Percentiles rank a stretch among this genome's conserved stretches.
Evolutionary conservation across 345 rosid genomes (phyloP).

Genomic region (Zanthoxylum bungeanum): DNA sequence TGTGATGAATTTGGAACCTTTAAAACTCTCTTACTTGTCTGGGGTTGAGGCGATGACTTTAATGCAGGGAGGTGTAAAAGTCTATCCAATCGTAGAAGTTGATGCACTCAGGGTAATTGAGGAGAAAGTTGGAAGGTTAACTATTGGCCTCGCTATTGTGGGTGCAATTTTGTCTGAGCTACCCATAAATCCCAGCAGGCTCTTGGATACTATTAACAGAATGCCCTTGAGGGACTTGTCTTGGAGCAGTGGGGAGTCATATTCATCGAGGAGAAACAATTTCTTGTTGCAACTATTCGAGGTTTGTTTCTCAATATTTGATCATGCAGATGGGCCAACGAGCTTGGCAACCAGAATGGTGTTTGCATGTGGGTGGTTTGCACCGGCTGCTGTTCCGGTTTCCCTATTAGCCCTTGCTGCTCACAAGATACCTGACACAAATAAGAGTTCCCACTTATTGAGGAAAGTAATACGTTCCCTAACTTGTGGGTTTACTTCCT

Average conservation of each 20-base stretch:
- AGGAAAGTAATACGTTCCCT: conserved; percentile 54
- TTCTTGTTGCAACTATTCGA: conserved; percentile 84
- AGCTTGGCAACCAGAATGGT: conserved; percentile 96
- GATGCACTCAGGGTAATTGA: conserved; percentile 74
- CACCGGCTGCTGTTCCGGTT: conserved; percentile 73
- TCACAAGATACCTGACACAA: conserved; percentile 71
- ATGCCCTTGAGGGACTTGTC: conserved; percentile 71
- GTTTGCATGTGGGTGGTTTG: conserved; percentile 88
- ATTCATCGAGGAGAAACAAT: conserved; percentile 42
- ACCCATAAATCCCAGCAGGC: conserved; percentile 83
- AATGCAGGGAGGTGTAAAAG: conserved; percentile 74
- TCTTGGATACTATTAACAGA: conserved; percentile 80
- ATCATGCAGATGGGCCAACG: conserved; percentile 83
- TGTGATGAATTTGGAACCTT: conserved; percentile 84
- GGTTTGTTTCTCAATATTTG: conserved; percentile 94
- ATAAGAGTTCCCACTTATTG: conserved; percentile 49
- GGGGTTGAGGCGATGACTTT: conserved; percentile 80
- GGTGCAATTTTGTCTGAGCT: conserved; percentile 88
- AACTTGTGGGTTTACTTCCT: conserved; percentile 65
- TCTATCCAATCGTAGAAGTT: conserved; percentile 59
- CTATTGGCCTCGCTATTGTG: conserved; percentile 72
- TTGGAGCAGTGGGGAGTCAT: conserved; percentile 53
- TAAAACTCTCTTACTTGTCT: conserved; percentile 75
- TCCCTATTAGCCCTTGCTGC: conserved; percentile 73
- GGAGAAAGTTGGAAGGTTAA: conserved; percentile 79